Evolutionary conservation across 352 stramenopile genomes (phyloP), one percentile per base, ranked within the genome.

Genomic region (Pythium folliculosum): DNA sequence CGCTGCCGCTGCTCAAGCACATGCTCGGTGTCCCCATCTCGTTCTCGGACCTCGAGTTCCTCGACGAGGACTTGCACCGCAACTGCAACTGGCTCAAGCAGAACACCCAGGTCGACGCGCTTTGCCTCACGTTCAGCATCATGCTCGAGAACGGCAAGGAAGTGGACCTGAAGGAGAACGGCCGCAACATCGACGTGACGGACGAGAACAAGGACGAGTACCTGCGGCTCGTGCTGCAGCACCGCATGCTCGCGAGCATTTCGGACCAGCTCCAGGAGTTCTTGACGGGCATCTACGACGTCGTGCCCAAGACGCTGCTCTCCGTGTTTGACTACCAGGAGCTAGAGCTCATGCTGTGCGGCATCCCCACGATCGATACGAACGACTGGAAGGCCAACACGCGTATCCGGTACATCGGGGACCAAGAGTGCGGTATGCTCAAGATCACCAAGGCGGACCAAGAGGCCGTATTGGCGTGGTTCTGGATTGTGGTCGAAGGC

Each of bases 161-260:
- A 35, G 76, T 98, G 43, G 95, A 99, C 51, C 82, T 99, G 5
- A 98, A 98, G 73, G 85, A 88, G 21, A 84, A 85, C 48, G 97
- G 97, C 23, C 60, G 71, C 1, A 77, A 95, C 50, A 93, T 98
- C 54, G 78, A 95, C 50, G 97, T 99, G 44, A 99, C 96, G 0
- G 89, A 87, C 19, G 90, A 92, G 22, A 99, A 99, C 80, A 96
- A 96, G 57, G 81, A 95, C 58, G 92, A 98, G 68, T 99, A 99
- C 80, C 85, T 99, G 40, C 75, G 89, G 23, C 82, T 96, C 3
- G 94, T 99, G 67, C 74, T 98, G n/a, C 81, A 93, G 45, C 98
- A 96, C 72, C 72, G 97, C 16, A 89, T 99, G 78, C 80, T 98
- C 25, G 90, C 93, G 44, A 96, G 85, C 35, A 91, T 99, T 25